Conservation (phyloP, 768 basidiomycete genomes). For the Kwoniella botswanensis region DNA sequence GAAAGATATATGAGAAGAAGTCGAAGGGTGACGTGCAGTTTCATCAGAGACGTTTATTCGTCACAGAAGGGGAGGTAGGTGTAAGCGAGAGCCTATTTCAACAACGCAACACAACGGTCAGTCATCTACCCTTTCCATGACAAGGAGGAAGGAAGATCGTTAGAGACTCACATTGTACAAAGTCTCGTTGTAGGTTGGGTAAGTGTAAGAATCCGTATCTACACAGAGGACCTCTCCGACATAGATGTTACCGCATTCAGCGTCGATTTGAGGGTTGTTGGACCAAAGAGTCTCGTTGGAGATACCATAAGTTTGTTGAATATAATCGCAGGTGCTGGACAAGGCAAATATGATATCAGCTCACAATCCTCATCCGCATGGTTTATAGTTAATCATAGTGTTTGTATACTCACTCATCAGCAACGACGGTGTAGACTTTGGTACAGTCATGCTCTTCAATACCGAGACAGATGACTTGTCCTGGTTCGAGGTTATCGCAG, state of each 20-base stretch:
- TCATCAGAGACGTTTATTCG: conserved; percentile 7
- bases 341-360: background rate
- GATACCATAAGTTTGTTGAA: conserved; percentile 61
- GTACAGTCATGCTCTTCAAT: conserved; percentile 67
- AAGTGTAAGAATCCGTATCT: conserved; percentile 60
- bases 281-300: conserved; percentile 65
- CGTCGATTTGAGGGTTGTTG: conserved; percentile 79
- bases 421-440: conserved; percentile 65
- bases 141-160: too few relatives aligned
- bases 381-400: too few relatives aligned
- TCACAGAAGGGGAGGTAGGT: conserved; percentile 45
- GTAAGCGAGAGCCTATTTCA: conserved; percentile 35
- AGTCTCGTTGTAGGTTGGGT: conserved; percentile 57
- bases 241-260: conserved; percentile 67
- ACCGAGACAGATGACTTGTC: conserved; percentile 71
- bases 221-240: conserved; percentile 75
- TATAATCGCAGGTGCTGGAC: conserved; percentile 64
- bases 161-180: conserved; percentile 45
- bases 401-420: conserved; percentile 61
- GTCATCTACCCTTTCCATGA: too few relatives aligned
- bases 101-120: too few relatives aligned
- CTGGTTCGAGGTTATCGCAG: conserved; percentile 69
- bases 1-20: background rate
- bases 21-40: background rate
- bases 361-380: background rate